phyloP scores from a whole-genome alignment of 345 rosid species.

The Kernera saxatilis region DNA sequence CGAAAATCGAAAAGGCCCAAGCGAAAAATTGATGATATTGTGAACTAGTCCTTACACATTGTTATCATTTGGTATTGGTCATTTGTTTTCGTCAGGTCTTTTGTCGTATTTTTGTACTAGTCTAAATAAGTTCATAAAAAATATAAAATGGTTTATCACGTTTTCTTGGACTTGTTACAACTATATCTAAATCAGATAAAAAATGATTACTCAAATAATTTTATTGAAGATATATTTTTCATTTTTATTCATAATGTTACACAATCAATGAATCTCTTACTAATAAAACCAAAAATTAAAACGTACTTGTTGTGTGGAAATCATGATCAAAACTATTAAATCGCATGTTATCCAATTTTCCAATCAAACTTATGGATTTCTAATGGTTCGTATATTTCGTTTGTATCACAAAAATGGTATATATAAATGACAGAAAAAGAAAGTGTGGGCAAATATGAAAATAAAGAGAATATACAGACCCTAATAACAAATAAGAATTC shows the following conservation, averaged over 20 bases:
- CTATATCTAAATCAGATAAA: not conserved
- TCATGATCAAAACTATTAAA: not conserved
- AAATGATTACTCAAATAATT: not conserved
- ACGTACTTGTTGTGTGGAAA: not conserved
- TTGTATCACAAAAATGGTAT: not conserved
- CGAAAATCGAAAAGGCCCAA: constrained; percentile 40
- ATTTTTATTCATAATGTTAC: not conserved
- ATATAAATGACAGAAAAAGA: not conserved
- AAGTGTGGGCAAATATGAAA: not conserved
- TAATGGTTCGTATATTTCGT: not conserved
- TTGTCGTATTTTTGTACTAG: not conserved
- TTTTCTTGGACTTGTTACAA: too few species aligned
- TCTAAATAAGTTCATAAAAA: not conserved
- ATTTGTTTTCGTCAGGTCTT: not conserved
- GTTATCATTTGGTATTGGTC: not conserved
- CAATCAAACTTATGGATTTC: not conserved
- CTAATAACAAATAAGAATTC: not conserved
- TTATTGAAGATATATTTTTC: not conserved
- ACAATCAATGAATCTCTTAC: not conserved
- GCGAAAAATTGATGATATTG: not conserved
- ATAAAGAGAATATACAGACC: not conserved
- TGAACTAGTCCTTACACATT: not conserved
- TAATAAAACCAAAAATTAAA: not conserved
- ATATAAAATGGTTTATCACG: too few species aligned
- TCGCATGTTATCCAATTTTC: not conserved